Evolutionary conservation across 2,329 filamentous ascomycete genomes (phyloP).

Genomic region (Xylariales sp.): DNA sequence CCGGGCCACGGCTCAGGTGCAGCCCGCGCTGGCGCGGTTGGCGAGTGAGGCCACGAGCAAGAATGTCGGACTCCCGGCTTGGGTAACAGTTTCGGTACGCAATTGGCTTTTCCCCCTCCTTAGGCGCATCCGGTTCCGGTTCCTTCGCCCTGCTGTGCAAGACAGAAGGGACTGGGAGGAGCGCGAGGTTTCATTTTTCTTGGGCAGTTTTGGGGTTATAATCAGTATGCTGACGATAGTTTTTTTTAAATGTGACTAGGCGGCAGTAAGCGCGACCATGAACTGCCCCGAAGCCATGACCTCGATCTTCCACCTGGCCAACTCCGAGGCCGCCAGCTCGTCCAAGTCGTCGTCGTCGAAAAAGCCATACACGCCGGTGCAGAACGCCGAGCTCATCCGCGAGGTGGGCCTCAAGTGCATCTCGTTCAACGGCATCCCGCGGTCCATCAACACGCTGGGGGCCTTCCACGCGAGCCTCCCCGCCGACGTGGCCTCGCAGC

Average conservation of each 20-base stretch:
- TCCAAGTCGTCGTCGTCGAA: too few species aligned
- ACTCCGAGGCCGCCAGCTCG: conserved; percentile 14
- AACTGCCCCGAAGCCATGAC: conserved; percentile 76
- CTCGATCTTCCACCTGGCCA: conserved; percentile 53
- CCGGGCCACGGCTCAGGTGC: conserved; percentile 59
- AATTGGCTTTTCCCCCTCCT: conserved; percentile 3
- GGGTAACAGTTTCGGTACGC: conserved; percentile 29
- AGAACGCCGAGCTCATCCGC: conserved; percentile 66
- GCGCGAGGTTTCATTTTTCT: too few species aligned
- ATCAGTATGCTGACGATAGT: too few species aligned
- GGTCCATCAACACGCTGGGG: conserved; percentile 77
- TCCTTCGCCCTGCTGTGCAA: too few species aligned
- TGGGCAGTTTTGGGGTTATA: too few species aligned
- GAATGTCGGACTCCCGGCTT: conserved; percentile 30
- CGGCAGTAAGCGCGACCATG: conserved; percentile 79
- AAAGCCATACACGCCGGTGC: conserved; percentile 31
- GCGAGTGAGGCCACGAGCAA: conserved; percentile 57
- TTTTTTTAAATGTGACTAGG: conserved; percentile 42
- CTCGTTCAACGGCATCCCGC: conserved; percentile 76
- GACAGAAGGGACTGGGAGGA: too few species aligned
- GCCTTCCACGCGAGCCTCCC: conserved; percentile 65
- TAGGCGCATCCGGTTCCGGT: too few species aligned
- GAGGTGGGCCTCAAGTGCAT: conserved; percentile 75
- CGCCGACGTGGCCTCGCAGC: conserved; percentile 41
- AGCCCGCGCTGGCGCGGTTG: conserved; percentile 60